Conservation (phyloP, 805 yeast genomes). For the Kodamaea kakaduensis region DNA sequence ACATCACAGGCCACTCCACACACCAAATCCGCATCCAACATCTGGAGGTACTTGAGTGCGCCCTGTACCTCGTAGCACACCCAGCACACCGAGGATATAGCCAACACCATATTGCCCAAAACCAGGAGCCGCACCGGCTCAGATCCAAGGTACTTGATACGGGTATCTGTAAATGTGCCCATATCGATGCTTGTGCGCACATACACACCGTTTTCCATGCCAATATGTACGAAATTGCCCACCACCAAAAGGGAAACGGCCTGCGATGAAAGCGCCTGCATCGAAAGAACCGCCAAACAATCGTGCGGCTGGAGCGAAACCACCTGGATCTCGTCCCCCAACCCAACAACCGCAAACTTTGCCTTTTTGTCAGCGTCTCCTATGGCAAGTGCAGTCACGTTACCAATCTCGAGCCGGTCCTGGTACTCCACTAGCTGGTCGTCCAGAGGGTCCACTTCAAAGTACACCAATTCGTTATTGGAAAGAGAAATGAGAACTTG, state of each 20-base stretch:
- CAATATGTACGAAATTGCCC: slow-evolving; percentile 54
- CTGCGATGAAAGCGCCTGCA: slow-evolving; percentile 56
- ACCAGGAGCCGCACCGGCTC: slow-evolving; percentile 43
- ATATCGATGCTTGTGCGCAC: slow-evolving; percentile 57
- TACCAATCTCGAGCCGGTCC: slow-evolving; percentile 50
- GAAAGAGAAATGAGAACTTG: slow-evolving; percentile 74
- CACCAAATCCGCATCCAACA: slow-evolving; percentile 39
- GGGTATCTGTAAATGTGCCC: slow-evolving; percentile 59
- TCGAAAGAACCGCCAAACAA: slow-evolving; percentile 56
- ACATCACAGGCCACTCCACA: slow-evolving; percentile 58
- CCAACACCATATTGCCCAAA: slow-evolving; percentile 29
- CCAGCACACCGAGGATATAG: slow-evolving; percentile 56
- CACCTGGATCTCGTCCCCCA: slow-evolving; percentile 65
- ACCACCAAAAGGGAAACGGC: slow-evolving; percentile 35
- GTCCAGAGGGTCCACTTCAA: slow-evolving; percentile 60
- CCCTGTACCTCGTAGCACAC: slow-evolving; percentile 30
- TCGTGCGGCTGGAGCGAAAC: slow-evolving; percentile 57
- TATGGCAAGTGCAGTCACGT: slow-evolving; percentile 44
- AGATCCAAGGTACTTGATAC: slow-evolving; percentile 72
- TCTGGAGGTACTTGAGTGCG: slow-evolving; percentile 45
- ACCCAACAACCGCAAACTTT: slow-evolving; percentile 63
- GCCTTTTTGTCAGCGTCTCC: slow-evolving; percentile 38
- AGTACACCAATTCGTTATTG: slow-evolving; percentile 72
- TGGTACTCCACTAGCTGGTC: slow-evolving; percentile 71
- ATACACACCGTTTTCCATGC: slow-evolving; percentile 81